These are phyloP conservation scores for Chlorencoelia australis DNA, from an alignment of 2,329 filamentous ascomycete genomes.

Conservation along the genomic window DNA sequence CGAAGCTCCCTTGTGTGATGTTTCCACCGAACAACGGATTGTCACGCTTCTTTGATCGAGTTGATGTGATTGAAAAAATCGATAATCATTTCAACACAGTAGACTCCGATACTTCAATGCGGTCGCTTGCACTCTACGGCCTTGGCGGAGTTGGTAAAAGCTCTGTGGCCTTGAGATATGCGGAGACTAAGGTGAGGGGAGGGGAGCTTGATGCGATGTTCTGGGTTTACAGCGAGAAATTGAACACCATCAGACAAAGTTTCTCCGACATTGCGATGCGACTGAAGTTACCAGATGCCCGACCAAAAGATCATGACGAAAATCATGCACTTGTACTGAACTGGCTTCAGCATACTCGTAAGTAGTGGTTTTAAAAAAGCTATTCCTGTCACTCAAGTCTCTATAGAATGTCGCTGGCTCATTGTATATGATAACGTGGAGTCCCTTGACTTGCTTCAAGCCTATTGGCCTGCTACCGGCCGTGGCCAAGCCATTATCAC, in stretches of 20 bases:
- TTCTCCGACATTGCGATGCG: conserved; percentile 16
- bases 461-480: conserved; percentile 8
- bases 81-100: neutral
- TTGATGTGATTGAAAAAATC: neutral
- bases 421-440: conserved; percentile 13
- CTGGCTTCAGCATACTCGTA: conserved; percentile 6
- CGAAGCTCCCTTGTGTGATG: neutral
- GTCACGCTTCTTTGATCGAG: neutral
- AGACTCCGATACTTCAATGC: neutral
- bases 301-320: conserved; percentile 5
- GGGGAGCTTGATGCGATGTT: conserved; percentile 15
- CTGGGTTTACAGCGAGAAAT: conserved; percentile 14
- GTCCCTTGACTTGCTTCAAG: conserved; percentile 1
- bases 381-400: no score
- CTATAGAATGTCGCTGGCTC: conserved; percentile 7
- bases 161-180: conserved; percentile 9
- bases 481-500: conserved; percentile 9
- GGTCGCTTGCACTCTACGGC: conserved; percentile 9
- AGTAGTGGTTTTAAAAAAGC: no score
- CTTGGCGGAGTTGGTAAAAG: conserved; percentile 14
- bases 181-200: conserved; percentile 1
- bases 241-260: conserved; percentile 13
- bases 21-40: neutral
- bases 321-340: conserved; percentile 3
- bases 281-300: conserved; percentile 12